phyloP scores from a whole-genome alignment of 805 yeast species.

The Tetrapisispora iriomotensis region DNA sequence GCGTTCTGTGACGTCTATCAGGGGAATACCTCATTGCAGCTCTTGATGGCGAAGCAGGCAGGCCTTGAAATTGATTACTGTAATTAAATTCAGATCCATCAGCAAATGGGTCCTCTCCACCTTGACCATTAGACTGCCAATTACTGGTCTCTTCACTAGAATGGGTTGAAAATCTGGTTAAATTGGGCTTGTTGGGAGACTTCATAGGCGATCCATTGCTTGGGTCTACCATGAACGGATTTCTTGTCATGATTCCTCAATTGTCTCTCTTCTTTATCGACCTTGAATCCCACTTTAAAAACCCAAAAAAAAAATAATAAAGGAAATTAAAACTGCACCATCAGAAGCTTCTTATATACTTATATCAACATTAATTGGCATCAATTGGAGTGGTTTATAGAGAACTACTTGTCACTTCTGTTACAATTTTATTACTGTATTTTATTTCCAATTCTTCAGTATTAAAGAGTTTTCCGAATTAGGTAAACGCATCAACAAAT shows the following conservation, averaged over 20 bases:
- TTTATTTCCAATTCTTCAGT: no score
- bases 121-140: background rate
- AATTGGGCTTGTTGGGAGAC: conserved; percentile 19
- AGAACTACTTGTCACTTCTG: no score
- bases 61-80: conserved; percentile 26
- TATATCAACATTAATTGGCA: no score
- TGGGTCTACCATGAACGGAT: conserved; percentile 29
- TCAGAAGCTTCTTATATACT: no score
- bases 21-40: conserved; percentile 33
- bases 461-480: no score
- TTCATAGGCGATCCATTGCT: conserved; percentile 22
- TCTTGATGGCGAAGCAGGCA: conserved; percentile 33
- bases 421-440: no score
- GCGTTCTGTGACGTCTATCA: conserved; percentile 29
- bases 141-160: conserved; percentile 1
- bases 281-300: no score
- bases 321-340: no score
- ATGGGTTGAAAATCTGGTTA: conserved; percentile 15
- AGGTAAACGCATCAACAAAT: no score
- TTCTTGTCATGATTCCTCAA: conserved; percentile 19
- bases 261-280: background rate
- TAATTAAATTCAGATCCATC: conserved; percentile 17
- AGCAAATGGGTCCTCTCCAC: conserved; percentile 5
- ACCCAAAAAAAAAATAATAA: no score
- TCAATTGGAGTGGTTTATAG: no score